Conservation (phyloP, 345 rosid species). For the Eucalyptus grandis region DNA sequence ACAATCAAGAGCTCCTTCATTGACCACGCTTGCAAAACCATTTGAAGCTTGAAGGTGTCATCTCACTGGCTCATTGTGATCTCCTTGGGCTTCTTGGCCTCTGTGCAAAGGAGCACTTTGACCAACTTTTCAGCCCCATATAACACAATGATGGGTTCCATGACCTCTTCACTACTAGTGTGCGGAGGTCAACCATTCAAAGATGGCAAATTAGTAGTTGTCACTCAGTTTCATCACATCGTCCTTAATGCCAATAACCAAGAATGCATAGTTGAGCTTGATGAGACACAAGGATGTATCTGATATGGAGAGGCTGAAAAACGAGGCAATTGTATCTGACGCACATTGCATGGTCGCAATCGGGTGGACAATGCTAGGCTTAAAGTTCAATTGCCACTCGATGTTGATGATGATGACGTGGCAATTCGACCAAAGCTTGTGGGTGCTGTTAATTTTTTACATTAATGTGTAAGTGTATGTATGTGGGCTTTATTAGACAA, state of each 20-base stretch:
- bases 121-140: not conserved
- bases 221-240: slow-evolving; percentile 6
- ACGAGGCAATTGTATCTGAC: not conserved
- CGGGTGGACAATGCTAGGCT: not conserved
- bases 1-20: not conserved
- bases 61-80: not conserved
- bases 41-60: not conserved
- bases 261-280: not conserved
- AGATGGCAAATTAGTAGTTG: not conserved
- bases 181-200: not conserved
- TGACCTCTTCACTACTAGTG: not conserved
- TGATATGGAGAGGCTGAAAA: slow-evolving; percentile 3
- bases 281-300: not conserved
- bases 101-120: not conserved
- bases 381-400: not conserved
- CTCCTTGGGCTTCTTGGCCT: not conserved
- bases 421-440: not conserved
- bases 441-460: not conserved
- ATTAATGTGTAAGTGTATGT: no score
- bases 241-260: slow-evolving; percentile 5
- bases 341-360: not conserved
- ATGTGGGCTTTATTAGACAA: no score
- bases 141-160: not conserved
- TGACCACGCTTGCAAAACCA: not conserved
- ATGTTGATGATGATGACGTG: not conserved